Base-by-base conservation (phyloP, 2,329 filamentous ascomycete species). In the Fusarium keratoplasticum region DNA sequence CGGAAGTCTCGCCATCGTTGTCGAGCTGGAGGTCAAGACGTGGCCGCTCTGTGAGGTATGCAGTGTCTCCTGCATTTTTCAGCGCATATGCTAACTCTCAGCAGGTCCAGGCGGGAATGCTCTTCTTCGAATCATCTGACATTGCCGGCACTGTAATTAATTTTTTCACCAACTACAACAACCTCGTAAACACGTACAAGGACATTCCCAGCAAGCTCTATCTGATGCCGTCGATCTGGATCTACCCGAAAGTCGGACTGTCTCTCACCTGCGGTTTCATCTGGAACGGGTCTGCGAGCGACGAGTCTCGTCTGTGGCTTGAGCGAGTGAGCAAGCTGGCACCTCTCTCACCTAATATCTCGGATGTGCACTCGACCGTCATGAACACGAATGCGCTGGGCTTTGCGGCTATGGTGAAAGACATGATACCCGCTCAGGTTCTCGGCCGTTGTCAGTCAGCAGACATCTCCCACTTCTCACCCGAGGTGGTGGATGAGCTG, bases 1-100 rank as follows among this genome's bases (percentile, higher is more conserved):
- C 5, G 67, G 64, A 5, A 63, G 57, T 25, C 60, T 72, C 9
- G 67, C 63, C 25, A 55, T 72, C 5, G 61, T 72, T 35, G 70
- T 64, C 20, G 67, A 72, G 31, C 13, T 67, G 20, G 36, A 55
- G 16, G 27, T 67, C 13, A 70, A 62, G 42, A 54, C 64, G 11
- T 67, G 62, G 29, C 64, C 67, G 1, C 9, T 66, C 5, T 36
- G 52, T 14, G 62, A 71, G 27, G 69, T 66, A 58, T 22, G 40
- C 25, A 36, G 35, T 36, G 18, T 10, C 36, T 9, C 4, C 18
- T n/a, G 8, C 36, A 18, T 59, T 13, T 8, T 14, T 22, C 7
- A 10, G 11, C 20, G 33, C 13, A 54, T 20, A 8, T 16, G 1
- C 42, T 55, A 5, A 60, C 25, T 42, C 4, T 18, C 3, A 9